A percentile compares a stretch with the other conserved stretches of the same genome.
Evolutionary conservation across 371 early-diverging fungal genomes (phyloP).

Genomic region (Syncephalis plumigaleata): DNA sequence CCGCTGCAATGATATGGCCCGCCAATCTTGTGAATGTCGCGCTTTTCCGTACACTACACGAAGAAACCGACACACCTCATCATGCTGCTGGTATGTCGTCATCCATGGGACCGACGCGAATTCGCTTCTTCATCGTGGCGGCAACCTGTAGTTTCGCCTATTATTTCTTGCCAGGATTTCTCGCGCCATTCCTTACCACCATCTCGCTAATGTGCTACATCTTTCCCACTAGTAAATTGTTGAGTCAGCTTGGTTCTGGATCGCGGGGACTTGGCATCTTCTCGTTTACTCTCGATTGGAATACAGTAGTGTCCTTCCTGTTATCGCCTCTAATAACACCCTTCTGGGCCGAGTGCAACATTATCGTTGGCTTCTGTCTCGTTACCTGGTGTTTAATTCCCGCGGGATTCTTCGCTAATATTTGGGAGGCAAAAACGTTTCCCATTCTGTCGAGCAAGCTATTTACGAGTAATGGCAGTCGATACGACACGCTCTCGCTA

Average conservation of each 20-base stretch:
- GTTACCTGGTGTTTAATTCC: conserved; percentile 61
- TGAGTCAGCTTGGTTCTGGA: conserved; percentile 40
- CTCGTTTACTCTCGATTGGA: conserved; percentile 60
- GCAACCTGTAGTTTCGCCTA: conserved; percentile 20
- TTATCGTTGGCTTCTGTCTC: conserved; percentile 43
- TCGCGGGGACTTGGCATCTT: conserved; percentile 45
- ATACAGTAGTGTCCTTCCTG: conserved; percentile 17
- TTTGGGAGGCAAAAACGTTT: conserved; percentile 12
- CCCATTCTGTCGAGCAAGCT: conserved; percentile 9
- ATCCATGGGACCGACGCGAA: conserved; percentile 13
- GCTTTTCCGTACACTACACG: conserved; percentile 52
- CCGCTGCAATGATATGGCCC: conserved; percentile 81
- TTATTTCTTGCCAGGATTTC: conserved; percentile 61
- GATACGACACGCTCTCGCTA: not conserved
- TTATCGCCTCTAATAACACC: conserved; percentile 54
- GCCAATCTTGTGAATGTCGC: conserved; percentile 52
- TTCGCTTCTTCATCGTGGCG: conserved; percentile 40
- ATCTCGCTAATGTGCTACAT: conserved; percentile 64
- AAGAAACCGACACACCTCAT: conserved; percentile 43
- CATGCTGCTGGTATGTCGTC: conserved; percentile 22
- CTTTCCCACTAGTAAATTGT: conserved; percentile 29
- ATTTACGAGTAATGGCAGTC: not conserved
- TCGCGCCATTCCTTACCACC: conserved; percentile 45
- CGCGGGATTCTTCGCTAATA: conserved; percentile 43
- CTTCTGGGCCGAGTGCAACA: conserved; percentile 50